A percentile compares a stretch with the other conserved stretches of the same genome.
Evolutionary conservation across 192 early-diverging fungal genomes (phyloP).

Genomic region (Chytriomyces sp.): DNA sequence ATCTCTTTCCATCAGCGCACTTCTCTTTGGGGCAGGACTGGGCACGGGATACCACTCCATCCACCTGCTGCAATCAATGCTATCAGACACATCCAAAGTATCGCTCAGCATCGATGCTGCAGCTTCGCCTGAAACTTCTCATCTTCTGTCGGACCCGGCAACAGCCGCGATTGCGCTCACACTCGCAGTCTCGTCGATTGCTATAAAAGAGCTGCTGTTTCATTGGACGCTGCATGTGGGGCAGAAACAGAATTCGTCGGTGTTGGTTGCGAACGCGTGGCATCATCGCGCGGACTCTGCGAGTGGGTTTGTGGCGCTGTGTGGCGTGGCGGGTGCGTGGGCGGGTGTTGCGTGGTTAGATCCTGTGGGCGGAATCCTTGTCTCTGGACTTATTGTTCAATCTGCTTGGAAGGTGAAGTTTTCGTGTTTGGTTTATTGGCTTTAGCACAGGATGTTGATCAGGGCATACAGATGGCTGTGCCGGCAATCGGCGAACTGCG

Average conservation of each 20-base stretch:
- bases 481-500: conserved; percentile 60
- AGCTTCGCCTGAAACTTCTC: not conserved
- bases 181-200: conserved; percentile 71
- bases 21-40: conserved; percentile 70
- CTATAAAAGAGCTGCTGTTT: conserved; percentile 79
- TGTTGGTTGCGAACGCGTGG: conserved; percentile 85
- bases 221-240: conserved; percentile 73
- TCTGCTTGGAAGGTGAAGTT: not conserved
- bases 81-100: not conserved
- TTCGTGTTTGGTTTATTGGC: not conserved
- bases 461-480: conserved; percentile 57
- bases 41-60: conserved; percentile 72
- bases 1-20: conserved; percentile 58
- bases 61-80: conserved; percentile 55
- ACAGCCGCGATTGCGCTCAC: conserved; percentile 72
- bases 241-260: conserved; percentile 63
- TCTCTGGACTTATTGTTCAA: conserved; percentile 56
- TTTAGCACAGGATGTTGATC: not conserved
- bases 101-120: conserved; percentile 7
- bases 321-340: conserved; percentile 74
- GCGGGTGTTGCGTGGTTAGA: conserved; percentile 74
- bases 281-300: conserved; percentile 82
- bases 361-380: conserved; percentile 75
- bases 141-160: conserved; percentile 29
- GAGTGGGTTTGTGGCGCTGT: conserved; percentile 74